Conservation (phyloP, 1,284 basidiomycete genomes). For the Boletus calvinii region DNA sequence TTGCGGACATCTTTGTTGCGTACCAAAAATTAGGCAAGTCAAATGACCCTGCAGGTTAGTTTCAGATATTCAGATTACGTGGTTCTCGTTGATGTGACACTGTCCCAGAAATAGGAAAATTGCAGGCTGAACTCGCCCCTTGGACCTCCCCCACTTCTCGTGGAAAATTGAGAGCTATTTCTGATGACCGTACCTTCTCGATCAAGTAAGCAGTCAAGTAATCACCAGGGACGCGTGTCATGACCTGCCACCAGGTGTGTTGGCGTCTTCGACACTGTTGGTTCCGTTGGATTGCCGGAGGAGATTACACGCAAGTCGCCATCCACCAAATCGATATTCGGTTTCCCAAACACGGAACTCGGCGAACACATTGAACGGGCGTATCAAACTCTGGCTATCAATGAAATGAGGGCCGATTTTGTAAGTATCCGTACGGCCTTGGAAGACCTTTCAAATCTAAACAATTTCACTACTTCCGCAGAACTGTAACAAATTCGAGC, state of each 20-base stretch:
- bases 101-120: slow-evolving; percentile 40
- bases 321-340: slow-evolving; percentile 51
- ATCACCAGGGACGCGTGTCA: slow-evolving; percentile 1
- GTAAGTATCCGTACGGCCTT: slow-evolving; percentile 38
- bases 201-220: slow-evolving; percentile 49
- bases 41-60: slow-evolving; percentile 46
- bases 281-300: slow-evolving; percentile 64
- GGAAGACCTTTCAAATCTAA: neutral
- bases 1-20: slow-evolving; percentile 57
- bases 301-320: slow-evolving; percentile 47
- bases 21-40: slow-evolving; percentile 61
- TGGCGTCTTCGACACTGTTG: slow-evolving; percentile 74
- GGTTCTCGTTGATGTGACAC: neutral
- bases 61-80: neutral
- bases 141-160: slow-evolving; percentile 51
- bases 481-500: slow-evolving; percentile 62
- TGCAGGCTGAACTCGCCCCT: slow-evolving; percentile 46
- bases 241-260: slow-evolving; percentile 47
- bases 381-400: slow-evolving; percentile 65
- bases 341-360: slow-evolving; percentile 56
- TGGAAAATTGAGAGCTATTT: slow-evolving; percentile 51
- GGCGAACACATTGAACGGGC: slow-evolving; percentile 64
- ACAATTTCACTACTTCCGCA: slow-evolving; percentile 25
- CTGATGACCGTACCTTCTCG: slow-evolving; percentile 48
- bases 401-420: slow-evolving; percentile 65